Conservation (phyloP, 306 rosid genomes). For the Crataegus laevigata region DNA sequence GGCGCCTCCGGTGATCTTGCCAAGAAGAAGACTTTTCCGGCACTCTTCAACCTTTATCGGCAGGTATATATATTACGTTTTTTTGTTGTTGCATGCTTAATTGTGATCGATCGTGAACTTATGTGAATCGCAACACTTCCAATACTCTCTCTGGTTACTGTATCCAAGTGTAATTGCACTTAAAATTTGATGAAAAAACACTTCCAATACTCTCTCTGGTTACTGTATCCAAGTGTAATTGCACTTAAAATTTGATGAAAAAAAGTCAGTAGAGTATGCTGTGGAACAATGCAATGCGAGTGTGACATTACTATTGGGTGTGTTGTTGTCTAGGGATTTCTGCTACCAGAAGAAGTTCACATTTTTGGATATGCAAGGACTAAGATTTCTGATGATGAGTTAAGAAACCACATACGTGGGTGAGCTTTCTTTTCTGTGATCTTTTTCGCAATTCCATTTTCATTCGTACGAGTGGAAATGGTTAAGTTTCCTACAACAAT, state of each 20-base stretch:
- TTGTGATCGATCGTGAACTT: not conserved
- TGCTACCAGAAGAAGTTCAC: slow-evolving; percentile 60
- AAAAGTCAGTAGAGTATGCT: not conserved
- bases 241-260: not conserved
- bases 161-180: not conserved
- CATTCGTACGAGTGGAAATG: not conserved
- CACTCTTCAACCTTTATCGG: slow-evolving; percentile 67
- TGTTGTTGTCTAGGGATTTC: slow-evolving; percentile 58
- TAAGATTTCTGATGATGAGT: slow-evolving; percentile 71
- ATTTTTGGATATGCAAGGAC: slow-evolving; percentile 96
- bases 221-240: not conserved
- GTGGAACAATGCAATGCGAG: not conserved
- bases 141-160: not conserved
- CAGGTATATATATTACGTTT: slow-evolving; percentile 45
- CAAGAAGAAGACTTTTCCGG: slow-evolving; percentile 97
- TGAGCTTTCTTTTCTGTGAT: slow-evolving; percentile 22
- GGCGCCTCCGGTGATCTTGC: slow-evolving; percentile 99
- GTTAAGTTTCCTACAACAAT: not conserved
- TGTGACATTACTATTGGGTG: not conserved
- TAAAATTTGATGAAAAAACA: not conserved
- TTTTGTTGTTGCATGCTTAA: not conserved
- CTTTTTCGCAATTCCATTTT: not conserved
- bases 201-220: not conserved
- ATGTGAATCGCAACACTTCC: not conserved
- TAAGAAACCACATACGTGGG: slow-evolving; percentile 74